phyloP scores from a whole-genome alignment of 192 early-diverging fungal species.

The Coemansia sp. region DNA sequence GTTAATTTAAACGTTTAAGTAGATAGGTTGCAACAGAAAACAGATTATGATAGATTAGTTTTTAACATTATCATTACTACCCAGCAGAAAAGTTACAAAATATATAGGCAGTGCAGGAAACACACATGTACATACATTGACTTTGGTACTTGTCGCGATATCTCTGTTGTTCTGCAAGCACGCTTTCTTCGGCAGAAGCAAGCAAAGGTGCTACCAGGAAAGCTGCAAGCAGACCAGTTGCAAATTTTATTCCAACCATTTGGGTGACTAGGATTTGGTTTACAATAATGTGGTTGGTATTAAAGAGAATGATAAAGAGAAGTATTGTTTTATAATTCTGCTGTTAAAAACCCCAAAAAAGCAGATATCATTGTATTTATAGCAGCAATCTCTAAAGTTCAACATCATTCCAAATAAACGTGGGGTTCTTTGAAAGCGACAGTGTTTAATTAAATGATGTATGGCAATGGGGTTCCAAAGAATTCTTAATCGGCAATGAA shows the following conservation, averaged over 20 bases:
- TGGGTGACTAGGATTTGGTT: background rate
- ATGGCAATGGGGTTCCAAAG: background rate
- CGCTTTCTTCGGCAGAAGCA: background rate
- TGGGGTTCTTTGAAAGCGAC: background rate
- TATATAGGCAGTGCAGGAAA: background rate
- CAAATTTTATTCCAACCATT: background rate
- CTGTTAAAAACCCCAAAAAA: too few relatives aligned
- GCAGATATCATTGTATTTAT: too few relatives aligned
- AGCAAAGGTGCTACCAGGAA: slow-evolving; percentile 2
- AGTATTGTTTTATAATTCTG: too few relatives aligned
- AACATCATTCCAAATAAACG: background rate
- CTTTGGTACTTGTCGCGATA: background rate
- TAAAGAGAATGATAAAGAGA: background rate
- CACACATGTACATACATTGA: background rate
- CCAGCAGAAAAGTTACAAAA: background rate
- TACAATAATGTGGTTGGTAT: background rate
- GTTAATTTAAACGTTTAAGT: background rate
- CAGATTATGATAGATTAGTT: background rate
- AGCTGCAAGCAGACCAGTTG: background rate
- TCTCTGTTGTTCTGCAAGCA: slow-evolving; percentile 4
- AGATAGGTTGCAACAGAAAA: background rate
- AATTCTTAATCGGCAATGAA: background rate
- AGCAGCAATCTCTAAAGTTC: too few relatives aligned
- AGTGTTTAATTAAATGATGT: background rate
- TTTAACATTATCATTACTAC: background rate